Conservation (phyloP, 2,329 filamentous ascomycete genomes). For the Colletotrichum cuscutae region DNA sequence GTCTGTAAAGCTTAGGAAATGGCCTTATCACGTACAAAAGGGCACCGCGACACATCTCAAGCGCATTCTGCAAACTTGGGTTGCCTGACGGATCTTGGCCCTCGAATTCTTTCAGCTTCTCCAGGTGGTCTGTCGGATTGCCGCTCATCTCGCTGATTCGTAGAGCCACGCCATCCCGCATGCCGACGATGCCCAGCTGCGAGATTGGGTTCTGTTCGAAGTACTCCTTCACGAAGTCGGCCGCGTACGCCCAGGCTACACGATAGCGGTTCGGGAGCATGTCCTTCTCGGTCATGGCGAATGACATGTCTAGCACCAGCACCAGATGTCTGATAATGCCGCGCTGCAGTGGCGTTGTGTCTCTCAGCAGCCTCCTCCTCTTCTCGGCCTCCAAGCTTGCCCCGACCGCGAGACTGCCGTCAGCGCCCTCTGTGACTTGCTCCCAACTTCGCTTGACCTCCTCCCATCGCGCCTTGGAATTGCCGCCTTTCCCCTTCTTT, state of each 20-base stretch:
- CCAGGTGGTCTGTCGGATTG: slow-evolving; percentile 89
- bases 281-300: slow-evolving; percentile 96
- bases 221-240: slow-evolving; percentile 91
- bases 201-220: slow-evolving; percentile 99
- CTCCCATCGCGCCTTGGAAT: slow-evolving; percentile 70
- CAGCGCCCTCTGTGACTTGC: slow-evolving; percentile 79
- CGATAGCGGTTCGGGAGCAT: slow-evolving; percentile 88
- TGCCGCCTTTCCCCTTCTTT: slow-evolving; percentile 45
- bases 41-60: slow-evolving; percentile 93
- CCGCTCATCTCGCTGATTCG: slow-evolving; percentile 90
- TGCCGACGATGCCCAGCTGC: slow-evolving; percentile 90
- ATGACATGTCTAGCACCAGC: slow-evolving; percentile 89
- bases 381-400: slow-evolving; percentile 84
- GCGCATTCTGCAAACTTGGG: slow-evolving; percentile 89
- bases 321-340: slow-evolving; percentile 98
- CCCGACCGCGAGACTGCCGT: slow-evolving; percentile 82
- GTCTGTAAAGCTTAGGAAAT: not conserved
- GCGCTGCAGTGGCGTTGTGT: slow-evolving; percentile 94
- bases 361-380: slow-evolving; percentile 82
- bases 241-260: slow-evolving; percentile 82
- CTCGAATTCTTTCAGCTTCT: slow-evolving; percentile 75
- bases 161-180: slow-evolving; percentile 90
- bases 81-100: slow-evolving; percentile 76
- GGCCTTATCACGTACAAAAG: slow-evolving; percentile 73
- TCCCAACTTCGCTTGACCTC: slow-evolving; percentile 77